These are phyloP conservation scores for Fraxinus nigra DNA, from an alignment of 305 asterid genomes.

Conservation along the genomic window DNA sequence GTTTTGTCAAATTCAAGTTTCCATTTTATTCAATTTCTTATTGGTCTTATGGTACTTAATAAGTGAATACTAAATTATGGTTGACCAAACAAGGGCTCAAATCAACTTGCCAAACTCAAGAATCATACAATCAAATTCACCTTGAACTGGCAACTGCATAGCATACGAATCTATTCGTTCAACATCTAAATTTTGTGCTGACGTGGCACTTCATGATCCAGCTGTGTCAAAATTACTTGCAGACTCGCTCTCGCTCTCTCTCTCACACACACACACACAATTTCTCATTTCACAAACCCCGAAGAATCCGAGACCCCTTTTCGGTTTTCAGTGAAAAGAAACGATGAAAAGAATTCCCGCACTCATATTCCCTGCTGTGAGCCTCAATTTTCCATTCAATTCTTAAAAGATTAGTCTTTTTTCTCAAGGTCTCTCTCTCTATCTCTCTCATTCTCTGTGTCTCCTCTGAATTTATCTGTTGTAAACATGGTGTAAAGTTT, in stretches of 20 bases:
- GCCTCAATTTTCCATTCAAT: constrained; percentile 20
- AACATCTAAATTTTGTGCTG: not conserved
- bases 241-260: not conserved
- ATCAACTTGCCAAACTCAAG: not conserved
- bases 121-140: not conserved
- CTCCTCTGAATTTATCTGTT: constrained; percentile 14
- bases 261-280: not conserved
- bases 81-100: not conserved
- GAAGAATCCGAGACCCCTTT: not conserved
- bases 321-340: not conserved
- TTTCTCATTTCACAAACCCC: not conserved
- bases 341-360: not conserved
- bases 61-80: no score
- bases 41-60: no score
- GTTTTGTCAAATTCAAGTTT: not conserved
- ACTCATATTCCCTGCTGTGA: not conserved
- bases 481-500: constrained; percentile 20
- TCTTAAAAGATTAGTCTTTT: constrained; percentile 7
- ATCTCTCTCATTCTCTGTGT: not conserved
- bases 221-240: not conserved
- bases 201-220: not conserved
- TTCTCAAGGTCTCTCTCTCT: constrained; percentile 22
- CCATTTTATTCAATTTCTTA: no score
- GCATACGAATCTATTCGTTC: not conserved
- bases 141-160: not conserved